phyloP scores from a whole-genome alignment of 2,329 filamentous ascomycete genomes.

The Botrytis paeoniae region DNA sequence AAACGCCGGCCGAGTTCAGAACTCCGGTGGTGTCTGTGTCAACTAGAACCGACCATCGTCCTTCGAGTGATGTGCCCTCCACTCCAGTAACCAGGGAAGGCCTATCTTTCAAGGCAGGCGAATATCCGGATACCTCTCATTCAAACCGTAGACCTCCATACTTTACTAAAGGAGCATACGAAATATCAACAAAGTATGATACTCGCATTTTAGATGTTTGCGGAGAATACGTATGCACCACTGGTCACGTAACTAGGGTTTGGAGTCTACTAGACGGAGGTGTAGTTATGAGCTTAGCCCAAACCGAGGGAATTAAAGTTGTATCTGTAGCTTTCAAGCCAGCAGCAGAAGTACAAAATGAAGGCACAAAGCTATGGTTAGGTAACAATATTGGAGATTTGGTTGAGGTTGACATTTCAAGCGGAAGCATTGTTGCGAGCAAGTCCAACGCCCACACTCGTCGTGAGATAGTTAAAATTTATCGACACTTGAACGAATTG shows the following conservation, averaged over 20 bases:
- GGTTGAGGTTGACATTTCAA: conserved; percentile 79
- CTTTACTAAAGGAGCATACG: conserved; percentile 66
- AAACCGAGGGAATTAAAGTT: conserved; percentile 81
- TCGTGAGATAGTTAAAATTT: conserved; percentile 78
- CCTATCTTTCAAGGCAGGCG: conserved; percentile 33
- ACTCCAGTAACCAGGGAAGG: conserved; percentile 24
- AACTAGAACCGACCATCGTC: conserved; percentile 21
- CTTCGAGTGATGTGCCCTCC: conserved; percentile 23
- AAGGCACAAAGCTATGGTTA: conserved; percentile 82
- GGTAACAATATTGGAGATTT: conserved; percentile 87
- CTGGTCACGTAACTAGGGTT: conserved; percentile 79
- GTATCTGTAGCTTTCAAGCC: conserved; percentile 85
- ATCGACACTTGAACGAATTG: conserved; percentile 81
- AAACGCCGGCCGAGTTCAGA: conserved; percentile 41
- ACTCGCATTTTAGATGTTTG: conserved; percentile 83
- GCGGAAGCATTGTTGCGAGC: conserved; percentile 65
- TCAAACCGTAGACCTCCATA: conserved; percentile 80
- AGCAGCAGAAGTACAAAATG: conserved; percentile 69
- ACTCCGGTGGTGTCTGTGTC: conserved; percentile 31
- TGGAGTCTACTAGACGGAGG: conserved; percentile 86
- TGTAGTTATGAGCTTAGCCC: conserved; percentile 73
- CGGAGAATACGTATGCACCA: conserved; percentile 82
- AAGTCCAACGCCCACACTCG: conserved; percentile 73
- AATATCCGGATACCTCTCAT: conserved; percentile 81
- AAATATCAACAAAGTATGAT: conserved; percentile 83